Base-by-base conservation (phyloP, 306 rosid species). In the Biancaea sappan region DNA sequence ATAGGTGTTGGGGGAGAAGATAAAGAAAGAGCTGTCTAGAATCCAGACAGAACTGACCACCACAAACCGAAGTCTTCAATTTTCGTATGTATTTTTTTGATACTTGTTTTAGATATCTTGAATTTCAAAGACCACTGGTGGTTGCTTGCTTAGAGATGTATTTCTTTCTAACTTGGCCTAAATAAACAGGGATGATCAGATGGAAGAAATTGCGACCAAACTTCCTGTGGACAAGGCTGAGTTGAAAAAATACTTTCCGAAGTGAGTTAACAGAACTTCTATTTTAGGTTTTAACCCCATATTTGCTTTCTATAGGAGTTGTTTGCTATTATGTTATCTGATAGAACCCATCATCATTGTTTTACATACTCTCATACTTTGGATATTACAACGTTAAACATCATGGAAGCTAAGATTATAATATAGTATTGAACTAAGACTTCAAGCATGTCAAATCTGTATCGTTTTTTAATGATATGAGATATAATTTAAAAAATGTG, bases 11-110 rank as follows among this genome's bases (percentile, higher is more conserved):
- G 91, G 84, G 62, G 86, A 86, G 54, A 89, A 77, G 79, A 82
- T 81, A 77, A 89, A 86, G 81, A 90, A 86, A 75, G 90, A 92
- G 79, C 88, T 88, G 53, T 78, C 93, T 18, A 82, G 84, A 80
- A 85, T 88, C 48, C 93, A 85, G 79, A 61, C 89, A 40, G 97
- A 92, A 77, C 86, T 89, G 62, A 72, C 79, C 78, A 80, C 80
- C 57, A 72, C 90, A 76, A 83, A 83, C 72, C 83, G 93, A 43
- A 89, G 82, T 76, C 86, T 82, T 65, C 71, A 79, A 66, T 86
- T 86, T 74, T 86, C 90, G 93, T 92, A 86, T 61, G 87, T 66
- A 22, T 60, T 59, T 50, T 53, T n/a, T n/a, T n/a, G n/a, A n/a
- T n/a, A n/a, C n/a, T 51, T 34, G 19, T 38, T 41, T 66, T 52